Base-by-base conservation (phyloP, 176 grass and related monocot species). In the Thalia dealbata region DNA sequence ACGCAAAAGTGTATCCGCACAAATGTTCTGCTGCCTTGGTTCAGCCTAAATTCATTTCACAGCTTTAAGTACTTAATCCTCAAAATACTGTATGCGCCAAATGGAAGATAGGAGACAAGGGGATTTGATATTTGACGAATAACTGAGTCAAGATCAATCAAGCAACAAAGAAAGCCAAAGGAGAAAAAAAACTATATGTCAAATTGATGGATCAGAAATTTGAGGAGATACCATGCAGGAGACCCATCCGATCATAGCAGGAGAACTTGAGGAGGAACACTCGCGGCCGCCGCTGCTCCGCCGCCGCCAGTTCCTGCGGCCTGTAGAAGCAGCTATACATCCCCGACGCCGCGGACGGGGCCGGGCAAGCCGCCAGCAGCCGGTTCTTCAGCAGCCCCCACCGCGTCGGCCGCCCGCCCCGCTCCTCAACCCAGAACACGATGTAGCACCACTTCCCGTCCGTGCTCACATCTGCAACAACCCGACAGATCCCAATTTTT, bases 381-480 rank as follows among this genome's bases (percentile, higher is more conserved):
- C 73, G 23, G 24, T 76, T 76, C 73, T 90, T 90, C 67, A 95
- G 78, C 44, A 95, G 56, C 75, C 72, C 54, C 91, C 87, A 95
- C 3, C 77, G 48, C 61, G 83, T 78, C 15, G 60, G 1, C 15
- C 64, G 72, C 29, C 75, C 82, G 4, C 75, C 72, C 45, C 70
- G 65, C 10, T 73, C 81, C 68, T 79, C 41, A 35, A 95, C 82
- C 91, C 87, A 95, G 45, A 90, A 70, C 50, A 95, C 80, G 61
- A 95, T 79, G 84, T 88, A 95, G 83, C 91, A 95, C 91, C 91
- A 95, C 55, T 67, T 81, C 16, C 91, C 91, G 72, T 95, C 91
- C 9, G 91, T 95, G 80, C 80, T 95, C 87, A 95, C 77, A 73
- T 95, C 91, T 90, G 68, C 32, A 44, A n/a, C 10, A 7, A 61